phyloP scores from a whole-genome alignment of 208 protist species.

The Phytomonas francai region DNA sequence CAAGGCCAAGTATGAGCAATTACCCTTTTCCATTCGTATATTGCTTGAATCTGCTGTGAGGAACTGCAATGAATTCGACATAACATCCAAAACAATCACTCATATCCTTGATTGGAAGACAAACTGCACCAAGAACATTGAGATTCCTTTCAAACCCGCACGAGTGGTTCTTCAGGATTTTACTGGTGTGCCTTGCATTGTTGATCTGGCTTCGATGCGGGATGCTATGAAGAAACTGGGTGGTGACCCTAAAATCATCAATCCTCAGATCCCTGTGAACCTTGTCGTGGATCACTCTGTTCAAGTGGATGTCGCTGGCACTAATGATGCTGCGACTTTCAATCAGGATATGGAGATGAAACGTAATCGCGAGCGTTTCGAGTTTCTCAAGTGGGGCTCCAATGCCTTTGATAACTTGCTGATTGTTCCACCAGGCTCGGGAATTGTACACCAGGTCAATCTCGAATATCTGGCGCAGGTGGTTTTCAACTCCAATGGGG shows the following conservation, averaged over 20 bases:
- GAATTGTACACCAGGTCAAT: slow-evolving; percentile 97
- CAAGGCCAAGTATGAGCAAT: slow-evolving; percentile 47
- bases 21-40: slow-evolving; percentile 95
- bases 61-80: slow-evolving; percentile 93
- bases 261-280: slow-evolving; percentile 95
- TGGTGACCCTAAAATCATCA: slow-evolving; percentile 89
- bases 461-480: slow-evolving; percentile 94
- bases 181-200: slow-evolving; percentile 94
- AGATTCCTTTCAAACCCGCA: slow-evolving; percentile 95
- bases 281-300: slow-evolving; percentile 96
- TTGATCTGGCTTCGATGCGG: slow-evolving; percentile 95
- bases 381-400: slow-evolving; percentile 96
- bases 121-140: slow-evolving; percentile 82
- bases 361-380: slow-evolving; percentile 94
- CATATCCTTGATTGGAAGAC: slow-evolving; percentile 92
- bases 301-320: slow-evolving; percentile 85
- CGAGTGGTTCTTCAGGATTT: slow-evolving; percentile 95
- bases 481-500: slow-evolving; percentile 87
- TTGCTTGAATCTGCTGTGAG: slow-evolving; percentile 93
- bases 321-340: slow-evolving; percentile 62
- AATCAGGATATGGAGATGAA: slow-evolving; percentile 94
- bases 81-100: slow-evolving; percentile 87
- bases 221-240: slow-evolving; percentile 90
- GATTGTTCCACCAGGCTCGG: slow-evolving; percentile 94
- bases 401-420: slow-evolving; percentile 92